Percentiles rank a stretch among this genome's conserved stretches.
Evolutionary conservation across 2,329 filamentous ascomycete species (phyloP).

Genomic region (Phialophora expanda): DNA sequence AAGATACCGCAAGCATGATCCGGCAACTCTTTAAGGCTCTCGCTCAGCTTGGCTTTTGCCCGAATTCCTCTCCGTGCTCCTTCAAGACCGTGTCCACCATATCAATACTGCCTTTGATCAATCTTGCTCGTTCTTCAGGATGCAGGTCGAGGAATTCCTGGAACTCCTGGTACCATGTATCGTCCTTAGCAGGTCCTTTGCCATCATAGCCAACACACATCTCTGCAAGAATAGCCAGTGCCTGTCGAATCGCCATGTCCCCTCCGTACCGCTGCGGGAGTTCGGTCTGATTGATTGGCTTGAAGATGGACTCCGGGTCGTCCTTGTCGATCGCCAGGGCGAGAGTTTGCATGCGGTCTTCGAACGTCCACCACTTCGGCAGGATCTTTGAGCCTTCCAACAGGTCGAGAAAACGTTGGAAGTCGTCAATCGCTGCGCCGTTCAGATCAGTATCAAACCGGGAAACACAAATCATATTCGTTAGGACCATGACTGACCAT

Average conservation of each 20-base stretch:
- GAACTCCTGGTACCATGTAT: constrained; percentile 49
- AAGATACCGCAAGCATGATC: not conserved
- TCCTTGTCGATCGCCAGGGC: constrained; percentile 34
- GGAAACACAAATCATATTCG: not conserved
- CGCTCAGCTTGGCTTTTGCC: constrained; percentile 5
- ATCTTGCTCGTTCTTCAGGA: constrained; percentile 41
- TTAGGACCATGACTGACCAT: constrained; percentile 25
- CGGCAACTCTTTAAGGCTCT: not conserved
- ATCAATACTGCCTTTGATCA: constrained; percentile 37
- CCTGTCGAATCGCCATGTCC: constrained; percentile 35
- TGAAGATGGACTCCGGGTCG: constrained; percentile 35
- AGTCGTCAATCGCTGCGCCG: constrained; percentile 40
- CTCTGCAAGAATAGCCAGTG: constrained; percentile 37
- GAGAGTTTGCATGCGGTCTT: constrained; percentile 39
- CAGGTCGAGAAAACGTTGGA: constrained; percentile 47
- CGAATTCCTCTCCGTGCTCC: constrained; percentile 29
- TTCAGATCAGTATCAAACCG: not conserved
- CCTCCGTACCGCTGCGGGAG: constrained; percentile 37
- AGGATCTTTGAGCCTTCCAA: constrained; percentile 45
- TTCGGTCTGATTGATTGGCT: constrained; percentile 36
- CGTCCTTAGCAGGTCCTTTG: constrained; percentile 36
- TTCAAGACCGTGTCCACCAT: constrained; percentile 34
- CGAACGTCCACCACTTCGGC: constrained; percentile 44
- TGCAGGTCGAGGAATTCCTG: constrained; percentile 41
- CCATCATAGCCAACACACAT: constrained; percentile 40